Percentiles rank a stretch among this genome's conserved stretches.
Conservation (phyloP, 495 filamentous ascomycete genomes). For the Pyrenopolyporus hunteri region DNA sequence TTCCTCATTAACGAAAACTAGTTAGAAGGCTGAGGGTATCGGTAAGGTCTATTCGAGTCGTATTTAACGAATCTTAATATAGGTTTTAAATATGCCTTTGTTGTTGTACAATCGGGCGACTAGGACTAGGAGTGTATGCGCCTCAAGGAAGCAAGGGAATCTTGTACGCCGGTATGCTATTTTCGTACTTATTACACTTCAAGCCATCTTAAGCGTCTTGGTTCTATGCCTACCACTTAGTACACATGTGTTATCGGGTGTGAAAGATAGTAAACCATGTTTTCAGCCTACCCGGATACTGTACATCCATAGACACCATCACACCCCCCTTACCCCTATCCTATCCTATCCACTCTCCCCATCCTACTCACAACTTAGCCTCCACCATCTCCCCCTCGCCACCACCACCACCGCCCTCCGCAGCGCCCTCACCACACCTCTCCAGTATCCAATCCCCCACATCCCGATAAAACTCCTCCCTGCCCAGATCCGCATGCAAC, state of each 20-base stretch:
- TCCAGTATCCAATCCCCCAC: constrained; percentile 76
- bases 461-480: constrained; percentile 68
- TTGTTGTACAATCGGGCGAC: no score
- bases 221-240: background rate
- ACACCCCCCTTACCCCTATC: background rate
- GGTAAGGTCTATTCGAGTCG: no score
- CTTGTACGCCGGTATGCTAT: background rate
- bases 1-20: no score
- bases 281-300: background rate
- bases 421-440: constrained; percentile 38
- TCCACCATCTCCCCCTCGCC: constrained; percentile 2
- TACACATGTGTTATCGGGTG: background rate
- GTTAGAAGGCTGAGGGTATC: no score
- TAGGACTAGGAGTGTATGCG: no score
- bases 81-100: no score
- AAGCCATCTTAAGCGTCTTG: background rate
- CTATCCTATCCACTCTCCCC: background rate
- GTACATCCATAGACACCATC: background rate
- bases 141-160: background rate
- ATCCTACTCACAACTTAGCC: constrained; percentile 22
- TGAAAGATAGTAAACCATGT: background rate
- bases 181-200: background rate
- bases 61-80: no score
- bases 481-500: constrained; percentile 73
- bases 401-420: background rate